Conservation (phyloP, 805 yeast genomes). For the Cyberlindnera xishuangbannaensis region DNA sequence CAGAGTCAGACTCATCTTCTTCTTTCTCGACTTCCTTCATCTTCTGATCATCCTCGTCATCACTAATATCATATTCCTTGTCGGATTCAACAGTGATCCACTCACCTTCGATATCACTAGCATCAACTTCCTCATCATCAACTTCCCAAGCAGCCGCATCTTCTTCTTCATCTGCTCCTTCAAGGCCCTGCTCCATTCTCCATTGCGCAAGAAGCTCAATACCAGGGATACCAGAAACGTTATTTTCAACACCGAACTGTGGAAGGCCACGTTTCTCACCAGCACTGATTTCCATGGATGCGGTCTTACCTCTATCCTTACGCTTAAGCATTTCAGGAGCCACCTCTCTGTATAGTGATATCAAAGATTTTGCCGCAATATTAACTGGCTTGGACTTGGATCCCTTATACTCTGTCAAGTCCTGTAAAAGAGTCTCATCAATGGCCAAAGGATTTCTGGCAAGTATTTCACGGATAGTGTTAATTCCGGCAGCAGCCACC, state of each 20-base stretch:
- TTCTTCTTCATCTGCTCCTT: slow-evolving; percentile 51
- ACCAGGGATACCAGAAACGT: slow-evolving; percentile 78
- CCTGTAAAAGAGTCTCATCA: slow-evolving; percentile 82
- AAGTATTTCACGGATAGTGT: slow-evolving; percentile 89
- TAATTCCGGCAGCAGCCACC: slow-evolving; percentile 97
- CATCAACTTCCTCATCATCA: slow-evolving; percentile 43
- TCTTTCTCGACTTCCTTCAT: slow-evolving; percentile 33
- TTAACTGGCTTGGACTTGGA: slow-evolving; percentile 91
- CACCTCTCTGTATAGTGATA: slow-evolving; percentile 82
- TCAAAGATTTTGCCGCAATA: slow-evolving; percentile 88
- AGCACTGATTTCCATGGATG: slow-evolving; percentile 72
- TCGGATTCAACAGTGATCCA: slow-evolving; percentile 89
- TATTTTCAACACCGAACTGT: slow-evolving; percentile 69
- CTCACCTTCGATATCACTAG: slow-evolving; percentile 71
- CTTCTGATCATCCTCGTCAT: slow-evolving; percentile 34
- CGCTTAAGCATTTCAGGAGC: slow-evolving; percentile 92
- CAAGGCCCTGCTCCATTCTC: slow-evolving; percentile 57
- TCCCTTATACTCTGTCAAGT: slow-evolving; percentile 82
- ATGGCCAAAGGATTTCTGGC: slow-evolving; percentile 94
- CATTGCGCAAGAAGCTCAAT: slow-evolving; percentile 85
- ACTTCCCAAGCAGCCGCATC: slow-evolving; percentile 58
- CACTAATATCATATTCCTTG: slow-evolving; percentile 60
- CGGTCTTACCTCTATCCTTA: slow-evolving; percentile 91
- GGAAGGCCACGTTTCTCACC: slow-evolving; percentile 50
- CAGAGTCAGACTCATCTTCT: slow-evolving; percentile 46